These are phyloP conservation scores for Paramarasmius palmivorus DNA, from an alignment of 1,284 basidiomycete genomes.

Conservation along the genomic window DNA sequence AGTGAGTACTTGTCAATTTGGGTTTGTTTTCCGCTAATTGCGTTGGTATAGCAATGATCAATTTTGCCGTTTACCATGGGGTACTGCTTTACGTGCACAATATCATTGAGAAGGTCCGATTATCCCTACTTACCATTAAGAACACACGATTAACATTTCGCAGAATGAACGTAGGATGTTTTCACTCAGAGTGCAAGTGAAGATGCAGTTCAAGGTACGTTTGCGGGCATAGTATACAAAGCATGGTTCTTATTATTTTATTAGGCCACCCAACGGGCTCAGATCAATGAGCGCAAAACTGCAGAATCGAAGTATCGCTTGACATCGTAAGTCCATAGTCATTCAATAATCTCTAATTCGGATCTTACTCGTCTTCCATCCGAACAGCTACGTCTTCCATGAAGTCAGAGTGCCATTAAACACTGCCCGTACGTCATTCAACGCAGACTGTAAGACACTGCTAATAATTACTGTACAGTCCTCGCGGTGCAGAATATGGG, in stretches of 20 bases:
- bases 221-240: neutral
- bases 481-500: slow-evolving; percentile 77
- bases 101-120: slow-evolving; percentile 10
- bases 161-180: slow-evolving; percentile 13
- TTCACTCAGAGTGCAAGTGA: slow-evolving; percentile 13
- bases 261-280: slow-evolving; percentile 40
- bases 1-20: slow-evolving; percentile 30
- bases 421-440: slow-evolving; percentile 52
- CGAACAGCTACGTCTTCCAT: slow-evolving; percentile 58
- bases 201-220: slow-evolving; percentile 13
- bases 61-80: slow-evolving; percentile 51
- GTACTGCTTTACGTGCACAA: slow-evolving; percentile 14
- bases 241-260: neutral
- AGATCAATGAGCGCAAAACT: slow-evolving; percentile 67
- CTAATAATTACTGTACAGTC: slow-evolving; percentile 31
- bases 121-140: neutral
- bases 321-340: slow-evolving; percentile 41
- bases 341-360: neutral
- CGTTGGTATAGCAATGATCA: slow-evolving; percentile 39
- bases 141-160: neutral
- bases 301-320: slow-evolving; percentile 66
- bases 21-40: neutral
- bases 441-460: neutral
- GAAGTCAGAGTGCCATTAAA: slow-evolving; percentile 76
- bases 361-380: neutral